Evolutionary conservation across 495 filamentous ascomycete species (phyloP).

Genomic region (Rhizodiscina lignyota): DNA sequence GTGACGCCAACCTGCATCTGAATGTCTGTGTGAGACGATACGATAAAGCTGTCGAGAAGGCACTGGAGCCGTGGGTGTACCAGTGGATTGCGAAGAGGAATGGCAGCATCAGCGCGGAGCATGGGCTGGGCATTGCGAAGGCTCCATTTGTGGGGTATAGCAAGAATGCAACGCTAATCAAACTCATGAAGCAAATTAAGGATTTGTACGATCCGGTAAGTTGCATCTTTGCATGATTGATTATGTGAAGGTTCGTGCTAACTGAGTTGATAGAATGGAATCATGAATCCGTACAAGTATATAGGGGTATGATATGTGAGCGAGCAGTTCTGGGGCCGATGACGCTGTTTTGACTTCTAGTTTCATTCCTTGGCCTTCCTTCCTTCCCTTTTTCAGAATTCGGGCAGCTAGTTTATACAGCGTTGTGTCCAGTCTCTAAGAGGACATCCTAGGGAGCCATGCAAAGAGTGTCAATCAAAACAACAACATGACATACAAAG

Average conservation of each 20-base stretch:
- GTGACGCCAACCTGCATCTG: slow-evolving; percentile 85
- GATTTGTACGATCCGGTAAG: slow-evolving; percentile 78
- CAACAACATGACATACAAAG: too few species aligned
- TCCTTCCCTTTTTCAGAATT: too few species aligned
- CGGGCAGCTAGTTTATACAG: too few species aligned
- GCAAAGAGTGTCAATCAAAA: too few species aligned
- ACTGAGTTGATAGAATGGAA: slow-evolving; percentile 41
- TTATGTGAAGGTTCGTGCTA: slow-evolving; percentile 1
- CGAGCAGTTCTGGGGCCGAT: too few species aligned
- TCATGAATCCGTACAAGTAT: slow-evolving; percentile 83
- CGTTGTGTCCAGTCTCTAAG: too few species aligned
- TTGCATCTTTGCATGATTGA: slow-evolving; percentile 6
- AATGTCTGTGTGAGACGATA: slow-evolving; percentile 71
- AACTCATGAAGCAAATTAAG: slow-evolving; percentile 89
- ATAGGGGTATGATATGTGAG: slow-evolving; percentile 9
- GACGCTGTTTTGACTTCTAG: too few species aligned
- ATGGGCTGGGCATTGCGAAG: slow-evolving; percentile 88
- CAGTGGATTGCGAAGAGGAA: slow-evolving; percentile 81
- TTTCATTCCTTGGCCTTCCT: too few species aligned
- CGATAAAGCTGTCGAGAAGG: slow-evolving; percentile 76
- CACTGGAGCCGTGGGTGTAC: slow-evolving; percentile 86
- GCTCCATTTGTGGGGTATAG: slow-evolving; percentile 89
- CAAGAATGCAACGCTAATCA: slow-evolving; percentile 67
- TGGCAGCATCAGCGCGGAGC: slow-evolving; percentile 91
- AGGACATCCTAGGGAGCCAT: too few species aligned